phyloP scores from a whole-genome alignment of 1,284 basidiomycete species.

The Flammula alnicola region DNA sequence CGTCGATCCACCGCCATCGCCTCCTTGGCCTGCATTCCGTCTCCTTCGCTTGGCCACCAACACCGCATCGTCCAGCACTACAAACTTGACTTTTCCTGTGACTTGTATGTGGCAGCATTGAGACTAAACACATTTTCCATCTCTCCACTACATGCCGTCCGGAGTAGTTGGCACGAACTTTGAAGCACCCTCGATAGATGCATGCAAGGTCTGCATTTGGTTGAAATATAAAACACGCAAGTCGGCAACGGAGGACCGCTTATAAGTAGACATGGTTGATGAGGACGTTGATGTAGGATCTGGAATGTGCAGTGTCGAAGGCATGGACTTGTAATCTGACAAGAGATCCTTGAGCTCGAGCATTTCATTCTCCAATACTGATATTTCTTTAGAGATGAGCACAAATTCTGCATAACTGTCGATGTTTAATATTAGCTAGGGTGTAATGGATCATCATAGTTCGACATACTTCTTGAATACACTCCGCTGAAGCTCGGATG shows the following conservation, averaged over 20 bases:
- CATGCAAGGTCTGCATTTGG: conserved; percentile 91
- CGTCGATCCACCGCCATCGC: conserved; percentile 38
- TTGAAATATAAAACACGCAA: conserved; percentile 92
- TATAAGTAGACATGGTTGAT: conserved; percentile 54
- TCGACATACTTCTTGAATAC: conserved; percentile 87
- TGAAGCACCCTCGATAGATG: conserved; percentile 94
- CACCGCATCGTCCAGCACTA: conserved; percentile 91
- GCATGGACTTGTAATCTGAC: conserved; percentile 94
- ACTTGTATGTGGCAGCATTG: conserved; percentile 96
- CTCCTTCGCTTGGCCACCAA: conserved; percentile 79
- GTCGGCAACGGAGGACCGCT: conserved; percentile 91
- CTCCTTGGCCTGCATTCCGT: conserved; percentile 50
- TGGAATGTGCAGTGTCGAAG: conserved; percentile 89
- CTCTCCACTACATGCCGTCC: conserved; percentile 93
- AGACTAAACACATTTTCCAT: conserved; percentile 85
- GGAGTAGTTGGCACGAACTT: conserved; percentile 92
- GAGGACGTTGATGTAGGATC: conserved; percentile 67
- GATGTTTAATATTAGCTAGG: not conserved
- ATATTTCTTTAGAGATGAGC: conserved; percentile 95
- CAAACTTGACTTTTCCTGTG: conserved; percentile 86
- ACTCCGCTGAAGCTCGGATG: conserved; percentile 76
- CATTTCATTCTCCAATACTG: conserved; percentile 96
- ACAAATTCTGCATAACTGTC: conserved; percentile 95
- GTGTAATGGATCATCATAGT: not conserved
- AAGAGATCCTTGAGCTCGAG: conserved; percentile 94